These are phyloP conservation scores for Guadua angustifolia DNA, from an alignment of 176 grass and related monocot species.

Conservation along the genomic window DNA sequence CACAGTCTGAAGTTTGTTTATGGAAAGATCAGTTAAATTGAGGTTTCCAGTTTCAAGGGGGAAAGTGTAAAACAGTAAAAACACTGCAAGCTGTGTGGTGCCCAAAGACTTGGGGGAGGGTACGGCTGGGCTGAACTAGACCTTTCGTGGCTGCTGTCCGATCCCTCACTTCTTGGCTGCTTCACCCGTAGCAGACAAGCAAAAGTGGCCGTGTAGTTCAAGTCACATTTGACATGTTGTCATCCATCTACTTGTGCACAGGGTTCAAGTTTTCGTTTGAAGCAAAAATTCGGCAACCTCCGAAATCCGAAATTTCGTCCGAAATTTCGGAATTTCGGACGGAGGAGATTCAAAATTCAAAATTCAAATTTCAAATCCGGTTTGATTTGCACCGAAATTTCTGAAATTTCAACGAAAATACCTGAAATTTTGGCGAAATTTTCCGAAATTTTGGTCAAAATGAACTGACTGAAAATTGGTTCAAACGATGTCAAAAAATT, in stretches of 20 bases:
- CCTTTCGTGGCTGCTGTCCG: neutral
- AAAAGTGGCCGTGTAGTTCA: neutral
- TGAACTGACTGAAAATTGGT: too few species aligned
- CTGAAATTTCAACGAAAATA: too few species aligned
- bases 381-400: too few species aligned
- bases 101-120: neutral
- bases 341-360: too few species aligned
- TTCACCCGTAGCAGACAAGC: neutral
- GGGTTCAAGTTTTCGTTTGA: too few species aligned
- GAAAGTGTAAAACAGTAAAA: neutral
- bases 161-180: neutral
- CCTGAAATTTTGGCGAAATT: too few species aligned
- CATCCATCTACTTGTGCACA: neutral
- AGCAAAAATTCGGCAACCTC: too few species aligned
- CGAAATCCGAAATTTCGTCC: too few species aligned
- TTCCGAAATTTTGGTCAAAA: too few species aligned
- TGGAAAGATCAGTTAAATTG: neutral
- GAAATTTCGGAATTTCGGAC: too few species aligned
- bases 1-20: neutral
- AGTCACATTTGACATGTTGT: neutral
- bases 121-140: neutral
- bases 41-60: neutral
- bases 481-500: too few species aligned
- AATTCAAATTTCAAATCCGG: too few species aligned
- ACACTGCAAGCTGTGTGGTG: neutral